Percentiles rank a stretch among this genome's conserved stretches.
Conservation (phyloP, 1,284 basidiomycete genomes). For the Sporisorium reilianum region DNA sequence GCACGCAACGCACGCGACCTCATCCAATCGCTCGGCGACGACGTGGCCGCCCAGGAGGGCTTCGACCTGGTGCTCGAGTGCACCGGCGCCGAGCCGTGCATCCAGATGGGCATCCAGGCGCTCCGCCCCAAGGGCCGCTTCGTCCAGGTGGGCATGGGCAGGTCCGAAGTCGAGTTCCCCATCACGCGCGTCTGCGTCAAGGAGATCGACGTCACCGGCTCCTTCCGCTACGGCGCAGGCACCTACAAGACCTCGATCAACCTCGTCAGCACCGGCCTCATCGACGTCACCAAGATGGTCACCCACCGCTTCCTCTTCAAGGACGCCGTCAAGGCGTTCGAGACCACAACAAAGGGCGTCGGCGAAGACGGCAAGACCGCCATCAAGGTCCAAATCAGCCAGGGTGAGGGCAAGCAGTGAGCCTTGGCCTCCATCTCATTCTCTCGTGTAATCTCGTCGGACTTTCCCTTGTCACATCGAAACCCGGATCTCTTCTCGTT, state of each 20-base stretch:
- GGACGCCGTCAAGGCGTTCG: slow-evolving; percentile 73
- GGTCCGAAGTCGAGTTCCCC: slow-evolving; percentile 69
- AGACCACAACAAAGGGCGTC: slow-evolving; percentile 76
- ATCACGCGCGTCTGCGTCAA: slow-evolving; percentile 70
- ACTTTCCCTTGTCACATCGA: slow-evolving; percentile 8
- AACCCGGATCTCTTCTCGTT: not conserved
- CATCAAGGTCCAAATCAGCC: slow-evolving; percentile 72
- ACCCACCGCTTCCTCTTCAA: slow-evolving; percentile 71
- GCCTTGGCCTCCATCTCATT: not conserved
- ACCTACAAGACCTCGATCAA: slow-evolving; percentile 75
- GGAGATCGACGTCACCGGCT: slow-evolving; percentile 68
- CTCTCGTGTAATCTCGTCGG: slow-evolving; percentile 17
- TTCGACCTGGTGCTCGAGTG: slow-evolving; percentile 76
- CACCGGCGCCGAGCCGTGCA: slow-evolving; percentile 71
- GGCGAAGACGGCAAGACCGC: slow-evolving; percentile 74
- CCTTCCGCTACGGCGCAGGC: slow-evolving; percentile 87
- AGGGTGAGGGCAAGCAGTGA: slow-evolving; percentile 56
- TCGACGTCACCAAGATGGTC: slow-evolving; percentile 76
- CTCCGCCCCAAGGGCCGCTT: slow-evolving; percentile 58
- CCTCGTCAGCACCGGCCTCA: slow-evolving; percentile 72
- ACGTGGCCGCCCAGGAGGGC: slow-evolving; percentile 71
- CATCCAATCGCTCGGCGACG: slow-evolving; percentile 70
- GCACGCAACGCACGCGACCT: slow-evolving; percentile 73
- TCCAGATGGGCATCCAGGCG: slow-evolving; percentile 63
- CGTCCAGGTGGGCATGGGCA: slow-evolving; percentile 75